A percentile compares a stretch with the other conserved stretches of the same genome.
Conservation (phyloP, 208 protist genomes). For the Leptomonas pyrrhocoris region DNA sequence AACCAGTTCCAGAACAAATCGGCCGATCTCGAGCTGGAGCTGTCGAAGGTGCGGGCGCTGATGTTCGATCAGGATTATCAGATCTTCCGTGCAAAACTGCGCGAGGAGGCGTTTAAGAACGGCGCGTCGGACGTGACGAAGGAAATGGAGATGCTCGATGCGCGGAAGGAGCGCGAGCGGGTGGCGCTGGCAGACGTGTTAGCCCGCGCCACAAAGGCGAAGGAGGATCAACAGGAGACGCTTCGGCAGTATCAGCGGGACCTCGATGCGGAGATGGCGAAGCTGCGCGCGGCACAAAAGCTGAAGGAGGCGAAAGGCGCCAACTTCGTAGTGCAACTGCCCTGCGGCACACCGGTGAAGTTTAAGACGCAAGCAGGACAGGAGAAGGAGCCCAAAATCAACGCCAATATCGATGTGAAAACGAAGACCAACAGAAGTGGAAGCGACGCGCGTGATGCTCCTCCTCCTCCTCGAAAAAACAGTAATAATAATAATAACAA, state of each 20-base stretch:
- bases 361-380: slow-evolving; percentile 18
- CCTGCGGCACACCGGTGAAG: slow-evolving; percentile 7
- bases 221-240: slow-evolving; percentile 18
- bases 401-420: slow-evolving; percentile 4
- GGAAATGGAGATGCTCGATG: slow-evolving; percentile 28
- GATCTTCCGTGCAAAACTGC: slow-evolving; percentile 34
- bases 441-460: no score
- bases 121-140: slow-evolving; percentile 19
- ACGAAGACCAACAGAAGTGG: no score
- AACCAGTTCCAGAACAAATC: slow-evolving; percentile 47
- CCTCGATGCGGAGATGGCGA: slow-evolving; percentile 21
- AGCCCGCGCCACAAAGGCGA: slow-evolving; percentile 8
- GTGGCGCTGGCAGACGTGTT: slow-evolving; percentile 18
- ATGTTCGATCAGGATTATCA: slow-evolving; percentile 48
- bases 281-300: slow-evolving; percentile 17
- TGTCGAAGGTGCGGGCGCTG: slow-evolving; percentile 41
- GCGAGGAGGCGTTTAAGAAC: slow-evolving; percentile 33
- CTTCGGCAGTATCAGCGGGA: slow-evolving; percentile 21
- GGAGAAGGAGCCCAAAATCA: no score
- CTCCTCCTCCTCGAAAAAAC: no score
- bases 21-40: slow-evolving; percentile 37
- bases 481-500: no score
- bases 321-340: slow-evolving; percentile 18
- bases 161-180: slow-evolving; percentile 19
- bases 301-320: slow-evolving; percentile 18